Evolutionary conservation across 2,329 filamentous ascomycete species (phyloP).

Genomic region (Dactylellina drechsleri): DNA sequence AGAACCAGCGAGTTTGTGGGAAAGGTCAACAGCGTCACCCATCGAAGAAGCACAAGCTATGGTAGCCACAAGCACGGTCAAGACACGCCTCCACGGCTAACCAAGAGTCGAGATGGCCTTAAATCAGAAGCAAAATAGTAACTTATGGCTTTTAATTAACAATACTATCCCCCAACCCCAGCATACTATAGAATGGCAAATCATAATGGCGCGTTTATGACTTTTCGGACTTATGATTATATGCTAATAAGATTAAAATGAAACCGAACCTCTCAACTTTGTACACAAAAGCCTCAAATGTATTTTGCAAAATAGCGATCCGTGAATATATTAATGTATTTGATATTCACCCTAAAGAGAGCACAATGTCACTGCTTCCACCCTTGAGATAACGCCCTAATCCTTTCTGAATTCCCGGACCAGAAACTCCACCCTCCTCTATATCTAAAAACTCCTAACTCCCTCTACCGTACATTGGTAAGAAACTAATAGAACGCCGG

Average conservation of each 20-base stretch:
- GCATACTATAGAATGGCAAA: too few relatives aligned
- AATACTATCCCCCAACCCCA: too few relatives aligned
- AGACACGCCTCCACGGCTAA: constrained; percentile 6
- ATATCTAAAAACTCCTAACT: not conserved
- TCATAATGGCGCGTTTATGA: not conserved
- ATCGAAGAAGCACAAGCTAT: constrained; percentile 32
- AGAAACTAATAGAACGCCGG: constrained; percentile 29
- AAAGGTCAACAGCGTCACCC: constrained; percentile 23
- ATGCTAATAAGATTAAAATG: not conserved
- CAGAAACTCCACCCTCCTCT: not conserved
- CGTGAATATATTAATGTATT: too few relatives aligned
- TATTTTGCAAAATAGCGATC: too few relatives aligned
- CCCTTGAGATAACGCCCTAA: too few relatives aligned
- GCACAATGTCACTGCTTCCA: too few relatives aligned
- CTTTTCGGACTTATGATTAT: not conserved
- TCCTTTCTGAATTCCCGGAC: too few relatives aligned
- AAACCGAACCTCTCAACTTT: not conserved
- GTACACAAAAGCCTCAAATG: too few relatives aligned
- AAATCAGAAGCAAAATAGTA: constrained; percentile 15
- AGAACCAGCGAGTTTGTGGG: constrained; percentile 37
- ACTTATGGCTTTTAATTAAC: too few relatives aligned
- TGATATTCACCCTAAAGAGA: too few relatives aligned
- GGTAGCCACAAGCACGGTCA: constrained; percentile 5
- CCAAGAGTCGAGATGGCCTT: constrained; percentile 41
- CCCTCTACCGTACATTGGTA: constrained; percentile 22